Conservation (phyloP, 139 green algal genomes). For the Chlorella sorokiniana region DNA sequence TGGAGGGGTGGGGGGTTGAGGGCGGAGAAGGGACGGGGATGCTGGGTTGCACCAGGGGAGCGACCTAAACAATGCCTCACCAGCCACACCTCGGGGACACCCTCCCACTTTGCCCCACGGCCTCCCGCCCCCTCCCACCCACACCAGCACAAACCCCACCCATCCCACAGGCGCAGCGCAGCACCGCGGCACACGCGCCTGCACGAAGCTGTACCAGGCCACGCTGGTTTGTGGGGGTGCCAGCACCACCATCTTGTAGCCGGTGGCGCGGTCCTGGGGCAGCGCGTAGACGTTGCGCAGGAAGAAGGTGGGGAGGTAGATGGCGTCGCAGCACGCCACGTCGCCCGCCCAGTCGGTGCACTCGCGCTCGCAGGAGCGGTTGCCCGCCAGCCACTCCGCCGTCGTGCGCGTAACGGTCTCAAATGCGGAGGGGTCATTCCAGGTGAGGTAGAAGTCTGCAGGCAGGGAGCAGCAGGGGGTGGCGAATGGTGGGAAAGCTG, state of each 20-base stretch:
- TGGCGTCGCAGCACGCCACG: conserved; percentile 20
- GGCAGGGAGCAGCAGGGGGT: no score
- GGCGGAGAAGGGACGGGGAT: no score
- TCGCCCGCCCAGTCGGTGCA: conserved; percentile 10
- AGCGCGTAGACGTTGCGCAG: neutral
- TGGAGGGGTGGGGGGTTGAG: no score
- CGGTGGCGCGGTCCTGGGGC: conserved; percentile 6
- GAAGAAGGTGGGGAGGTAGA: conserved; percentile 25
- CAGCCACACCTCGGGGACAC: no score
- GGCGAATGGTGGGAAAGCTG: no score
- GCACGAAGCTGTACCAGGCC: neutral
- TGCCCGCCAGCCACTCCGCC: neutral
- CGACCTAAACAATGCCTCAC: no score
- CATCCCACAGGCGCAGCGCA: no score
- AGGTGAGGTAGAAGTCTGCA: neutral
- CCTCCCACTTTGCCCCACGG: no score
- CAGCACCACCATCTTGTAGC: conserved; percentile 13
- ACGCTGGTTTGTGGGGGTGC: conserved; percentile 5
- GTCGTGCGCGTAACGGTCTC: neutral
- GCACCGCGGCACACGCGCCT: neutral
- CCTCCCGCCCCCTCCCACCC: no score
- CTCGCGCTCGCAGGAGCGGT: neutral
- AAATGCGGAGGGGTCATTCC: conserved; percentile 1
- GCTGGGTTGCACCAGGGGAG: no score
- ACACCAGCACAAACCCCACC: no score